Evolutionary conservation across 2,329 filamentous ascomycete genomes (phyloP).

Genomic region (Trichoderma lentiforme): DNA sequence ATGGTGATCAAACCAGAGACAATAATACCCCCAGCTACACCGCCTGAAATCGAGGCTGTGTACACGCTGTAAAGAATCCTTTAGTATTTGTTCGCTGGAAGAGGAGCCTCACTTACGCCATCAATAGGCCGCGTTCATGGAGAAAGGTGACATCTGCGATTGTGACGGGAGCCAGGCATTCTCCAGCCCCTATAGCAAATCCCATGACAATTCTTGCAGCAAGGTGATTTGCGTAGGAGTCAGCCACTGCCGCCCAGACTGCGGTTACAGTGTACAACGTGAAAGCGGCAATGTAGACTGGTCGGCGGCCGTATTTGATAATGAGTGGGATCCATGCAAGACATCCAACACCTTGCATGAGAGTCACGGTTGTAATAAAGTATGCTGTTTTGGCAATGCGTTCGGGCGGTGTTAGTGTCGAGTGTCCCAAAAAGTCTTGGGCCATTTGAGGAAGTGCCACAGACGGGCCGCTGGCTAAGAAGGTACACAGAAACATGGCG

Average conservation of each 20-base stretch:
- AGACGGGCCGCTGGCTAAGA: background rate
- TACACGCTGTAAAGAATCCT: background rate
- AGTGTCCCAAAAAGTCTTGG: background rate
- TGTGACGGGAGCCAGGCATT: background rate
- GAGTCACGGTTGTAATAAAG: background rate
- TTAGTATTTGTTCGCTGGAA: background rate
- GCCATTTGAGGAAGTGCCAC: background rate
- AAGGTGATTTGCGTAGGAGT: background rate
- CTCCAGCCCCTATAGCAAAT: background rate
- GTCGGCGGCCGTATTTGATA: background rate
- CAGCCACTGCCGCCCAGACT: background rate
- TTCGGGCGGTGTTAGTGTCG: background rate
- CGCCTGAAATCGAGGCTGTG: background rate
- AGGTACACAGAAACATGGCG: background rate
- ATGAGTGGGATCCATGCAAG: background rate
- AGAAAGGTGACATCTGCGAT: background rate
- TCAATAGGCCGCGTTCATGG: background rate
- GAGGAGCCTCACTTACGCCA: background rate
- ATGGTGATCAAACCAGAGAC: background rate
- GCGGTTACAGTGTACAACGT: background rate
- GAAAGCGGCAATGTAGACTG: background rate
- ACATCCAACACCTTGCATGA: background rate
- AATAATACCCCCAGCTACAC: background rate
- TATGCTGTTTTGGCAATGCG: background rate
- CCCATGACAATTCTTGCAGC: background rate